Evolutionary conservation across 1,284 basidiomycete genomes (phyloP).

Genomic region (Cystobasidiaceae sp.): DNA sequence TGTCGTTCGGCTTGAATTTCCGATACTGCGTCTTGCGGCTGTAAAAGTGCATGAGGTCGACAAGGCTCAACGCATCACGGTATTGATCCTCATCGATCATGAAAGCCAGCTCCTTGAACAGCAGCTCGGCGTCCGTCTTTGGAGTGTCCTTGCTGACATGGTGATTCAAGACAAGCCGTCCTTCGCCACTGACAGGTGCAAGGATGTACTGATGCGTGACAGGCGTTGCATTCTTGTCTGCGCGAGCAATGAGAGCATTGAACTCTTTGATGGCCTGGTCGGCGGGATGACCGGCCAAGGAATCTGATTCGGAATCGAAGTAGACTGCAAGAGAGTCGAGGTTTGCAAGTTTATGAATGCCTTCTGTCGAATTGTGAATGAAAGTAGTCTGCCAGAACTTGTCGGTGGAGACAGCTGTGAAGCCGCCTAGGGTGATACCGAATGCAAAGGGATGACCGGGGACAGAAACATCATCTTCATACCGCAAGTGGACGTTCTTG

Average conservation of each 20-base stretch:
- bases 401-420: conserved; percentile 90
- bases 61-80: conserved; percentile 82
- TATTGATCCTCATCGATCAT: conserved; percentile 93
- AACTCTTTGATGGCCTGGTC: conserved; percentile 72
- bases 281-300: conserved; percentile 60
- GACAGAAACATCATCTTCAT: conserved; percentile 90
- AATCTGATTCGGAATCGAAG: conserved; percentile 88
- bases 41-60: conserved; percentile 98
- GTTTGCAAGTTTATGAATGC: conserved; percentile 90
- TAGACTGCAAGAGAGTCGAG: conserved; percentile 86
- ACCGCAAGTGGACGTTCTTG: conserved; percentile 90
- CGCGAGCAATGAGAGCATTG: conserved; percentile 56
- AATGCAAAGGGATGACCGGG: conserved; percentile 95
- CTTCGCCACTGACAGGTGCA: conserved; percentile 93
- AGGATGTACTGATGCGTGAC: conserved; percentile 84
- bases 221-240: conserved; percentile 51
- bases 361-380: conserved; percentile 80
- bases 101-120: conserved; percentile 93
- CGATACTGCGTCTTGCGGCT: conserved; percentile 84
- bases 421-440: conserved; percentile 85
- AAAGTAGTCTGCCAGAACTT: conserved; percentile 89
- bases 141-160: conserved; percentile 61
- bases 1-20: conserved; percentile 52
- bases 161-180: conserved; percentile 79
- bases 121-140: conserved; percentile 79